A percentile compares a stretch with the other conserved stretches of the same genome.
phyloP scores from a whole-genome alignment of 805 yeast species.

The Wickerhamomyces chaumierensis region DNA sequence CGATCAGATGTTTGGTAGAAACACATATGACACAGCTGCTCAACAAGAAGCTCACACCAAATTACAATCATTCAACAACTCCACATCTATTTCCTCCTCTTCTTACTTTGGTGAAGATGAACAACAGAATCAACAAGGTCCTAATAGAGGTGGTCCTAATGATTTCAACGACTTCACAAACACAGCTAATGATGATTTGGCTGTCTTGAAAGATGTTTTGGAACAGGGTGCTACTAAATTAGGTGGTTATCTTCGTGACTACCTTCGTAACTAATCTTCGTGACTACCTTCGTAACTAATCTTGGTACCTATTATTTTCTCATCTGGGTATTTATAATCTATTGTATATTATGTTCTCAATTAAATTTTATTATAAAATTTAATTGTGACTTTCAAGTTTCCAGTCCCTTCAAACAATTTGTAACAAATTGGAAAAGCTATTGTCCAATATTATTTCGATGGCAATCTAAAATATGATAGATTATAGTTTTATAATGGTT shows the following conservation, averaged over 20 bases:
- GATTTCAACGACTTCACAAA: constrained; percentile 60
- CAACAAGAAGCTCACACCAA: constrained; percentile 76
- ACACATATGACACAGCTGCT: constrained; percentile 65
- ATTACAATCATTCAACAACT: constrained; percentile 71
- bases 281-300: no score
- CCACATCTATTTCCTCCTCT: constrained; percentile 83
- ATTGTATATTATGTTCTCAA: no score
- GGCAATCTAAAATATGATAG: no score
- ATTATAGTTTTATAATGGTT: no score
- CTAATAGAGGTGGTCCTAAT: constrained; percentile 21
- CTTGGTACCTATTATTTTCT: no score
- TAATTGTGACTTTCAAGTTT: no score
- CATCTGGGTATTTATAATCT: no score
- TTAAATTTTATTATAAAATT: no score
- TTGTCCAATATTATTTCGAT: no score
- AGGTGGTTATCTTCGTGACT: constrained; percentile 79
- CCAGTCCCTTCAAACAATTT: no score
- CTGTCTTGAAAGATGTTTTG: constrained; percentile 78
- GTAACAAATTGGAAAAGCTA: no score
- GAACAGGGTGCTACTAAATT: constrained; percentile 90
- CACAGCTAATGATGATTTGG: constrained; percentile 81
- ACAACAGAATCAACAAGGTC: constrained; percentile 21
- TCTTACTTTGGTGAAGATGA: constrained; percentile 87
- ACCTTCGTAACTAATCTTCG: constrained; percentile 44
- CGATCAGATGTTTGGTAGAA: constrained; percentile 88